Base-by-base conservation (phyloP, 2,329 filamentous ascomycete species). In the Microthyrium microscopicum region DNA sequence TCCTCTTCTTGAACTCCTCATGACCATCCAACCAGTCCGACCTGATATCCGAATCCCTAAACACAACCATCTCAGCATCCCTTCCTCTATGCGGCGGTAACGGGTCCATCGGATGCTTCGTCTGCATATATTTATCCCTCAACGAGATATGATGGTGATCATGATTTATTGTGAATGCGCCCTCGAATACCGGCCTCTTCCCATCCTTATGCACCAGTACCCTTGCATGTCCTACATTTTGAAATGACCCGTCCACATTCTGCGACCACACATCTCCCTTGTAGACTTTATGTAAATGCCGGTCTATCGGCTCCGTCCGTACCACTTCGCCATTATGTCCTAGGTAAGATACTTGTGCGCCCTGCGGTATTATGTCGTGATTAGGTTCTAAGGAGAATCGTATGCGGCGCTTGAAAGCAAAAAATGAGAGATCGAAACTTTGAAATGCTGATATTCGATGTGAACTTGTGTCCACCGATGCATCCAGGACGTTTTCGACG, bases 91-190 rank as follows among this genome's bases (percentile, higher is more conserved):
- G 42, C 11, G 67, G 57, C 5, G 81, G 52, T 18, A 67, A 60
- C 2, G 84, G 81, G 51, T 98, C 89, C 28, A 74, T 59, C 16
- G 59, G 52, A 40, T 82, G 71, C 48, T 70, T 77, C 29, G 81
- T 84, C 42, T 70, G 65, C 49, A 70, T 64, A 49, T 89, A 98
- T 40, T 73, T 77, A 19, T 68, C 67, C 40, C 69, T 70, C 19
- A 82, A 72, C 48, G 91, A 78, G 33, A 98, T 64, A 52, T 95
- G 83, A 55, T 98, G 84, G 44, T 85, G 73, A 49, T 93, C 73
- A 36, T 78, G 73, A 47, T 79, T 61, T 24, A 95, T 58, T 21
- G 77, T 74, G 52, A 95, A 94, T 3, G 78, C 77, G 34, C 89
- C 89, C 54, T 94, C 82, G 44, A 98, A 98, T 20, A 93, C 55